Percentiles rank a stretch among this genome's conserved stretches.
phyloP scores from a whole-genome alignment of 768 basidiomycete species.

The Butyriboletus loyo region DNA sequence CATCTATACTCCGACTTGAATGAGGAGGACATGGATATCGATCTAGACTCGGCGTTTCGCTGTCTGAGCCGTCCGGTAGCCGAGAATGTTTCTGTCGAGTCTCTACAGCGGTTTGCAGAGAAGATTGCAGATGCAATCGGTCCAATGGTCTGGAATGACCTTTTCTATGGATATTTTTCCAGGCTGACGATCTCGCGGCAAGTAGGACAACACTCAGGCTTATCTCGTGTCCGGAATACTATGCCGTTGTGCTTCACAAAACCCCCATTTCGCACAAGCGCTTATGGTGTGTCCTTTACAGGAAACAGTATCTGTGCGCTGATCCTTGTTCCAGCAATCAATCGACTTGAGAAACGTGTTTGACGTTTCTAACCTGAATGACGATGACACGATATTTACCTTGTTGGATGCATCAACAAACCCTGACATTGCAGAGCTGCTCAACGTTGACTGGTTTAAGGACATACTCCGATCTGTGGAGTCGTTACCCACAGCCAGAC shows the following conservation, averaged over 20 bases:
- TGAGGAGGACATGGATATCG: constrained; percentile 47
- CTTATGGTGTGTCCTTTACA: constrained; percentile 41
- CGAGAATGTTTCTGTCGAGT: constrained; percentile 51
- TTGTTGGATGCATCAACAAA: constrained; percentile 68
- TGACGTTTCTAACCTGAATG: constrained; percentile 48
- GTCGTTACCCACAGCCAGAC: constrained; percentile 33
- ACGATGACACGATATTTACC: constrained; percentile 48
- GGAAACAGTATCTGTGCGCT: not conserved
- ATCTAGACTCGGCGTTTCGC: constrained; percentile 56
- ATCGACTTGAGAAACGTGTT: constrained; percentile 56
- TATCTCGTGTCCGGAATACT: constrained; percentile 62
- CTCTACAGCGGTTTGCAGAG: constrained; percentile 52
- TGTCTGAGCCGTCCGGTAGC: constrained; percentile 55
- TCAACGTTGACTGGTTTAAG: constrained; percentile 39
- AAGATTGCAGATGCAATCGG: constrained; percentile 54
- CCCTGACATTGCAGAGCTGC: constrained; percentile 55
- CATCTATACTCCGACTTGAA: constrained; percentile 63
- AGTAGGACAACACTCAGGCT: constrained; percentile 52
- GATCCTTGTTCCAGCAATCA: constrained; percentile 43
- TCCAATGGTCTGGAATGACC: constrained; percentile 46
- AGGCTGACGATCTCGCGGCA: constrained; percentile 3
- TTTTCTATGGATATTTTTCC: not conserved
- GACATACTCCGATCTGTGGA: constrained; percentile 18
- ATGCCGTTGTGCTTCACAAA: constrained; percentile 63
- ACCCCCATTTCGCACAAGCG: constrained; percentile 40